Percentiles rank a stretch among this genome's conserved stretches.
These are phyloP conservation scores for Boehmeria nivea DNA, from an alignment of 306 rosid genomes.

Conservation along the genomic window DNA sequence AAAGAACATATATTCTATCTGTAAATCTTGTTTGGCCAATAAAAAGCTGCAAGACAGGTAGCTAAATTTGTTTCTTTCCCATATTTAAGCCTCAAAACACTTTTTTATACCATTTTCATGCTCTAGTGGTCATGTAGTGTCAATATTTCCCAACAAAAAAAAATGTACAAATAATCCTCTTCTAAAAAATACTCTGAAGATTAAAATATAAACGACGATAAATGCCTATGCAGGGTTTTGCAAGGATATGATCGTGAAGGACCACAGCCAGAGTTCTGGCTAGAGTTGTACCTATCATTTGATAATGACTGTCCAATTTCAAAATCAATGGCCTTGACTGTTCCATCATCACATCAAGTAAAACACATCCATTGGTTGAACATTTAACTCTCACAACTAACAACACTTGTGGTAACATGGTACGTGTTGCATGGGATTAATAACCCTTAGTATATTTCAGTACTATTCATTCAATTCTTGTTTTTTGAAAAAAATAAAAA, in stretches of 20 bases:
- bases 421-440: slow-evolving; percentile 10
- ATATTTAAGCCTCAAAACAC: slow-evolving; percentile 12
- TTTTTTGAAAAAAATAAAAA: slow-evolving; percentile 2
- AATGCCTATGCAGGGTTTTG: slow-evolving; percentile 19
- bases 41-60: slow-evolving; percentile 24
- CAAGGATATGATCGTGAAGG: slow-evolving; percentile 39
- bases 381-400: neutral
- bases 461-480: no score
- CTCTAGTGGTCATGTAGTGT: slow-evolving; percentile 21
- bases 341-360: slow-evolving; percentile 11
- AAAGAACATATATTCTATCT: slow-evolving; percentile 8
- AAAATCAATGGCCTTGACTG: slow-evolving; percentile 43
- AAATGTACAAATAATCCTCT: neutral
- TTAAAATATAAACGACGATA: slow-evolving; percentile 12
- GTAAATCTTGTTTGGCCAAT: slow-evolving; percentile 20
- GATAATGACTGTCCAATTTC: slow-evolving; percentile 54
- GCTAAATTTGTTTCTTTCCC: slow-evolving; percentile 15
- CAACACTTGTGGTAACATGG: slow-evolving; percentile 14
- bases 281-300: slow-evolving; percentile 53
- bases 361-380: slow-evolving; percentile 16
- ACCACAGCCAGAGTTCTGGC: slow-evolving; percentile 55
- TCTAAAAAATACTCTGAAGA: slow-evolving; percentile 6
- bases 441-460: neutral
- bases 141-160: slow-evolving; percentile 25
- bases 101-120: slow-evolving; percentile 3